Evolutionary conservation across 2,329 filamentous ascomycete genomes (phyloP).

Genomic region (Botryotinia narcissicola): DNA sequence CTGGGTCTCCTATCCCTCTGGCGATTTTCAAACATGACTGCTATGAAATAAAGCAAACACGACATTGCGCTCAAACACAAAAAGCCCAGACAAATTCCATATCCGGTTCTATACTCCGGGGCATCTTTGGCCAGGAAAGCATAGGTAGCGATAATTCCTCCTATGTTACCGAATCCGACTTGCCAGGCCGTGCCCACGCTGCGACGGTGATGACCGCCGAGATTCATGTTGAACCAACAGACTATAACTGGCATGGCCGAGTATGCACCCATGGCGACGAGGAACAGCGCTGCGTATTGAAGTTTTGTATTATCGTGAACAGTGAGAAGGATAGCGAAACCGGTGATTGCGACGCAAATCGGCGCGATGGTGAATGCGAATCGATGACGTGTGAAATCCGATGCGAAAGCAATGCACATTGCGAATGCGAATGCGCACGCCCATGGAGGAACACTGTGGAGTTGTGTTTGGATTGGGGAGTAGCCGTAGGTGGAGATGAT

Average conservation of each 20-base stretch:
- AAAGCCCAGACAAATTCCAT: constrained; percentile 75
- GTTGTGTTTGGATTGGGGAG: constrained; percentile 49
- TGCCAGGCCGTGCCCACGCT: constrained; percentile 74
- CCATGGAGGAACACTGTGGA: constrained; percentile 57
- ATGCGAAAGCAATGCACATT: constrained; percentile 69
- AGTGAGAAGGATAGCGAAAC: constrained; percentile 71
- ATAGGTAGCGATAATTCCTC: constrained; percentile 75
- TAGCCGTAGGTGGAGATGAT: constrained; percentile 70
- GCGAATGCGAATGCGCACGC: constrained; percentile 75
- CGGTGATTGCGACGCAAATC: constrained; percentile 66
- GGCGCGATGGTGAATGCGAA: constrained; percentile 69
- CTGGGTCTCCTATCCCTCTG: constrained; percentile 49
- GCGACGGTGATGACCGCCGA: constrained; percentile 69
- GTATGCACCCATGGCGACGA: constrained; percentile 77
- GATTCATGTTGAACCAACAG: constrained; percentile 81
- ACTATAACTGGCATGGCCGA: constrained; percentile 86
- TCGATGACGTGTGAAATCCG: constrained; percentile 70
- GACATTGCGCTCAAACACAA: constrained; percentile 63
- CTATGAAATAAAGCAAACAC: constrained; percentile 58
- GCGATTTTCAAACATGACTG: constrained; percentile 60
- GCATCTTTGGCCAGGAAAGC: constrained; percentile 65
- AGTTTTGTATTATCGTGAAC: constrained; percentile 65
- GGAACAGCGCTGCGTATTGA: constrained; percentile 78
- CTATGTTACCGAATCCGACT: constrained; percentile 75
- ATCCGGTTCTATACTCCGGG: constrained; percentile 68